These are phyloP conservation scores for Hypericum androsaemum DNA, from an alignment of 345 rosid species.

Conservation along the genomic window DNA sequence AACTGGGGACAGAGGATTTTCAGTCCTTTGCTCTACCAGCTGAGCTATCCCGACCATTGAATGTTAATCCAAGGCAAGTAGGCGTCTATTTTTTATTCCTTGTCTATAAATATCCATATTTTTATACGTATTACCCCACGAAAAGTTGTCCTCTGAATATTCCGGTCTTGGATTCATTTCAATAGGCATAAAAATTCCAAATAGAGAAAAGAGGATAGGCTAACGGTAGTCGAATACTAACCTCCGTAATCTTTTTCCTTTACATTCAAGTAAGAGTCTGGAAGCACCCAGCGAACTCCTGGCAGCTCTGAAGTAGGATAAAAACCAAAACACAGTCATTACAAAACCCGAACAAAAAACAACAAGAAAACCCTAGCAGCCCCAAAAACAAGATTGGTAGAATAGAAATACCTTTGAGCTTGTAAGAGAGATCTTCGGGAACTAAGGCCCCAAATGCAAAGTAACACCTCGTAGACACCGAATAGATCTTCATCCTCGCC, in stretches of 20 bases:
- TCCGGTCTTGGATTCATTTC: too few relatives aligned
- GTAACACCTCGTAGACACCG: constrained; percentile 70
- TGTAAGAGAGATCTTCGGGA: constrained; percentile 52
- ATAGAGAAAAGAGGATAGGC: too few relatives aligned
- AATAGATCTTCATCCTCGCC: constrained; percentile 79
- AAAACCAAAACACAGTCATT: background rate
- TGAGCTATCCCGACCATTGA: too few relatives aligned
- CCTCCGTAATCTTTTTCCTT: constrained; percentile 95
- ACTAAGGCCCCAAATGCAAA: constrained; percentile 88
- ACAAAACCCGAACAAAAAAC: background rate
- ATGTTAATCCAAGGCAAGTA: too few relatives aligned
- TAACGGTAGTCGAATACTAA: constrained; percentile 17
- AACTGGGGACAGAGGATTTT: too few relatives aligned
- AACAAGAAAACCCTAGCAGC: too few relatives aligned
- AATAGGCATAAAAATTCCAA: too few relatives aligned
- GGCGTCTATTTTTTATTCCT: too few relatives aligned
- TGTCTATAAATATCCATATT: too few relatives aligned
- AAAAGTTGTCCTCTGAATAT: too few relatives aligned
- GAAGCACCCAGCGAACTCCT: constrained; percentile 90
- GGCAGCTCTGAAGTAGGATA: constrained; percentile 46
- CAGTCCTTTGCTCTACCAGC: too few relatives aligned
- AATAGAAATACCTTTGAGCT: constrained; percentile 56
- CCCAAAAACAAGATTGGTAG: background rate
- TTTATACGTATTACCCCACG: too few relatives aligned
- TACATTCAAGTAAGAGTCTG: constrained; percentile 91